Conservation (phyloP, 2,329 filamentous ascomycete genomes). For the Colletotrichum abscissum region DNA sequence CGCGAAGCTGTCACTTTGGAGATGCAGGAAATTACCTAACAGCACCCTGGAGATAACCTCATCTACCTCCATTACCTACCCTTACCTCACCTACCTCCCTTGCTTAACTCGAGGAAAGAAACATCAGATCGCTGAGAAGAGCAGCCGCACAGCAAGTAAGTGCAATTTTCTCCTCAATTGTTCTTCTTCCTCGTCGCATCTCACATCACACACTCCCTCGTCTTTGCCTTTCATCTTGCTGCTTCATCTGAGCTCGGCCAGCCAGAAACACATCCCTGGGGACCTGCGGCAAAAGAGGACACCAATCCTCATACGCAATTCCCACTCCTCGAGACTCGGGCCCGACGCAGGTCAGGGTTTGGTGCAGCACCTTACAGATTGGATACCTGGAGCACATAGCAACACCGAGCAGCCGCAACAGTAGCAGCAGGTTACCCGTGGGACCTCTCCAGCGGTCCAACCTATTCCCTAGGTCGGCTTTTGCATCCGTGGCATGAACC, state of each 20-base stretch:
- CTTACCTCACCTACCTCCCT: not conserved
- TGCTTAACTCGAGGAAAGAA: constrained; percentile 1
- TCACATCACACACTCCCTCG: not conserved
- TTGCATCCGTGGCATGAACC: constrained; percentile 23
- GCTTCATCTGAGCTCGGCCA: constrained; percentile 23
- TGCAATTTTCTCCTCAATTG: not conserved
- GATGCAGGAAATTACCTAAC: constrained; percentile 31
- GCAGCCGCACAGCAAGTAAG: not conserved
- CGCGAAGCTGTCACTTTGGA: constrained; percentile 34
- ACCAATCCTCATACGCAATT: constrained; percentile 15
- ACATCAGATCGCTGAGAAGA: not conserved
- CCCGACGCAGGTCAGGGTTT: constrained; percentile 19
- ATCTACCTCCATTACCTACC: constrained; percentile 18
- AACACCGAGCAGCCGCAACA: not conserved
- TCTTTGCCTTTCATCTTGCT: not conserved
- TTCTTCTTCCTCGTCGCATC: not conserved
- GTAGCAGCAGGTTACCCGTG: constrained; percentile 1
- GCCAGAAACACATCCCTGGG: constrained; percentile 25
- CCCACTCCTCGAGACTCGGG: constrained; percentile 19
- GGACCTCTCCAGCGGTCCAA: constrained; percentile 10
- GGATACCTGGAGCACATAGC: no score
- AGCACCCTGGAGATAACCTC: constrained; percentile 24
- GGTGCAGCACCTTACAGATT: constrained; percentile 8
- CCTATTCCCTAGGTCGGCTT: constrained; percentile 1
- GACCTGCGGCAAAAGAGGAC: constrained; percentile 16